Evolutionary conservation across 495 filamentous ascomycete genomes (phyloP).

Genomic region (Usnea hakonensis): DNA sequence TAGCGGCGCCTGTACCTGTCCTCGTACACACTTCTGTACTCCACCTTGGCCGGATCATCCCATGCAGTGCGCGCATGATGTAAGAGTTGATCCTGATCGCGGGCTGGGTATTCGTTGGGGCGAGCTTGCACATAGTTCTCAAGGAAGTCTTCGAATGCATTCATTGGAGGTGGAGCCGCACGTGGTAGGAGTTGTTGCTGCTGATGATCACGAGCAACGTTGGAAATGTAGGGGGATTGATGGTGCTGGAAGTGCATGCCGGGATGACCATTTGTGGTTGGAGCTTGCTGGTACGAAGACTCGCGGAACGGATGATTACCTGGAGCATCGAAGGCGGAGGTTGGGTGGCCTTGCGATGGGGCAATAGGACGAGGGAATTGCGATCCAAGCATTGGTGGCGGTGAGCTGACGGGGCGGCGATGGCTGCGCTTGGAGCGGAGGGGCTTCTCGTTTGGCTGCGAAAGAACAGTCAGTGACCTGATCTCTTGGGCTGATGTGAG

Average conservation of each 20-base stretch:
- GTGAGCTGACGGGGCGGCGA: slow-evolving; percentile 20
- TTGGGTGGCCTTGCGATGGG: slow-evolving; percentile 20
- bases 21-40: slow-evolving; percentile 34
- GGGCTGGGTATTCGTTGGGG: slow-evolving; percentile 11
- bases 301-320: slow-evolving; percentile 11
- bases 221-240: slow-evolving; percentile 2
- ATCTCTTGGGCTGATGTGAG: neutral
- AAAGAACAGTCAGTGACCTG: slow-evolving; percentile 18
- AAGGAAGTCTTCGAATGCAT: slow-evolving; percentile 21
- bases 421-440: slow-evolving; percentile 71
- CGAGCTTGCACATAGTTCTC: slow-evolving; percentile 16
- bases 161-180: slow-evolving; percentile 4
- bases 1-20: slow-evolving; percentile 35
- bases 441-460: slow-evolving; percentile 82
- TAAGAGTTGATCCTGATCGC: slow-evolving; percentile 13
- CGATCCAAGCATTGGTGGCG: slow-evolving; percentile 19
- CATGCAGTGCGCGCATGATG: slow-evolving; percentile 40
- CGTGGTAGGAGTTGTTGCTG: slow-evolving; percentile 11
- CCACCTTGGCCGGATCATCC: slow-evolving; percentile 38
- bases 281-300: slow-evolving; percentile 15
- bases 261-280: slow-evolving; percentile 15
- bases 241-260: slow-evolving; percentile 11
- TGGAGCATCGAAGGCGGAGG: slow-evolving; percentile 10
- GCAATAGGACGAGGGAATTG: slow-evolving; percentile 23
- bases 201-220: slow-evolving; percentile 1